Evolutionary conservation across 768 basidiomycete species (phyloP).

Genomic region (Glaciozyma antarctica): DNA sequence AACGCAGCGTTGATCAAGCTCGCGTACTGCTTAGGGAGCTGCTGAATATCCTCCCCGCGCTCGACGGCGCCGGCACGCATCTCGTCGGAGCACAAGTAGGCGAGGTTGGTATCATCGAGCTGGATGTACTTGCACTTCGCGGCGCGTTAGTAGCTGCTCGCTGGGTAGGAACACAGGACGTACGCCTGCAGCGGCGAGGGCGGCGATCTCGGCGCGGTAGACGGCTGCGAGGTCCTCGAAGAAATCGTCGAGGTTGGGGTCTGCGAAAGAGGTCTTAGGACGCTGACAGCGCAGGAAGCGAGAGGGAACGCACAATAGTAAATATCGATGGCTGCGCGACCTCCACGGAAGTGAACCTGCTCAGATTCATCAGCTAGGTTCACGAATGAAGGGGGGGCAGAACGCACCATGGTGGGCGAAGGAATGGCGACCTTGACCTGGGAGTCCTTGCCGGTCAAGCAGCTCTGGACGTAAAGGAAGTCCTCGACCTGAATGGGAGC

Average conservation of each 20-base stretch:
- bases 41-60: conserved; percentile 30
- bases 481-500: conserved; percentile 35
- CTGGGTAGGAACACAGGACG: not conserved
- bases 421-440: conserved; percentile 37
- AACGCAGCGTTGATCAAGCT: conserved; percentile 29
- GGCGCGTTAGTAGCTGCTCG: not conserved
- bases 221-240: conserved; percentile 30
- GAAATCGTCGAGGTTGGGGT: conserved; percentile 27
- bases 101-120: conserved; percentile 33
- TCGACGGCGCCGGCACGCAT: conserved; percentile 27
- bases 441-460: conserved; percentile 16
- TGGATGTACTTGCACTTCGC: conserved; percentile 25
- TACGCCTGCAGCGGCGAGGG: conserved; percentile 26
- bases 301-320: conserved; percentile 7
- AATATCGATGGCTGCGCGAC: conserved; percentile 25
- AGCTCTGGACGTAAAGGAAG: conserved; percentile 33
- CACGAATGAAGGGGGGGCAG: too few species aligned
- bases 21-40: conserved; percentile 30
- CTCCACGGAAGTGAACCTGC: conserved; percentile 32
- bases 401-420: conserved; percentile 30
- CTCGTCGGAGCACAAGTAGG: conserved; percentile 26
- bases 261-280: not conserved
- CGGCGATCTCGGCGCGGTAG: conserved; percentile 29
- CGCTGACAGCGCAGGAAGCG: not conserved
- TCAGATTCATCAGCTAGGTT: too few species aligned